A percentile compares a stretch with the other conserved stretches of the same genome.
phyloP scores from a whole-genome alignment of 148 eudicot genomes.

The Diospyros kaki region DNA sequence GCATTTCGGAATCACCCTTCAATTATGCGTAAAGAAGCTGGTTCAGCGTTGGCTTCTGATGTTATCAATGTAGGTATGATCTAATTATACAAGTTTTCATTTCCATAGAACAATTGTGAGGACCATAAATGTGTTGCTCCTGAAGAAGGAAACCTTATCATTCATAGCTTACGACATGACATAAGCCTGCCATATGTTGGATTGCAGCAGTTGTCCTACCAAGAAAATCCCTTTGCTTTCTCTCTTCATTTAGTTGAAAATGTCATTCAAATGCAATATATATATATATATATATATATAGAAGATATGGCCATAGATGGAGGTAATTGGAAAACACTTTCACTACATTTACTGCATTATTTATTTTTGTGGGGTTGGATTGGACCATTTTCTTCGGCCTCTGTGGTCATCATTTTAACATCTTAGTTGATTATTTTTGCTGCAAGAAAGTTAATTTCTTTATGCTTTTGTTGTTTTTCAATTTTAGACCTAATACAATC shows the following conservation, averaged over 20 bases:
- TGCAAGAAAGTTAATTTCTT: not conserved
- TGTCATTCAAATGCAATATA: no score
- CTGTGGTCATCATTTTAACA: not conserved
- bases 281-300: no score
- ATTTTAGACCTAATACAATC: conserved; percentile 8
- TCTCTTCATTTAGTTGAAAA: no score
- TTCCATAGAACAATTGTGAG: not conserved
- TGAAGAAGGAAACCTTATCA: not conserved
- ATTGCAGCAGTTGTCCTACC: not conserved
- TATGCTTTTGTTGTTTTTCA: not conserved
- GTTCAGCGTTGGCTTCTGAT: conserved; percentile 71
- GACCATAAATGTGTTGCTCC: not conserved
- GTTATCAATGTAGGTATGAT: conserved; percentile 72
- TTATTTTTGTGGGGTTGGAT: not conserved
- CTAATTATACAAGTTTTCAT: not conserved
- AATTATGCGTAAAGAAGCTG: conserved; percentile 32
- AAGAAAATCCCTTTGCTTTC: no score
- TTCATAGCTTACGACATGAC: not conserved
- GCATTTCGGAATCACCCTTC: conserved; percentile 42
- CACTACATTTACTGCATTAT: no score
- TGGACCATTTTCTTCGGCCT: not conserved
- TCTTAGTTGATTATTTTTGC: not conserved
- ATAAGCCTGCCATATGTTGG: not conserved
- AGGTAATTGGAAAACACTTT: no score
- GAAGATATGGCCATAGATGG: no score